These are phyloP conservation scores for Neospora caninum DNA, from an alignment of 169 alveolate genomes.

Conservation along the genomic window DNA sequence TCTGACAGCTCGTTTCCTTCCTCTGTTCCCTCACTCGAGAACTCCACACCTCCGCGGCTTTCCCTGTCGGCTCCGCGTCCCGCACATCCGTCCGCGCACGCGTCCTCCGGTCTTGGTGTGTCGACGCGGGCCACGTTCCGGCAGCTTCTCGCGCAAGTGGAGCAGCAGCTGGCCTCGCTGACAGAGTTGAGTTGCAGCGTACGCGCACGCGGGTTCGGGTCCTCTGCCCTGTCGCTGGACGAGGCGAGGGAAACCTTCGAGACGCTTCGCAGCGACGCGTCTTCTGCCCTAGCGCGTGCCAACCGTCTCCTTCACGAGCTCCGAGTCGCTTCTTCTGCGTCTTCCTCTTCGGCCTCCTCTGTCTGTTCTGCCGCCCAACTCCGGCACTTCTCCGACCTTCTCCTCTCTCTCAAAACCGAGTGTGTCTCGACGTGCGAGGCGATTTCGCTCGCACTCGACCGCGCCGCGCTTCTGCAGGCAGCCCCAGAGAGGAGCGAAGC, in stretches of 20 bases:
- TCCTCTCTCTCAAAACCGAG: constrained; percentile 12
- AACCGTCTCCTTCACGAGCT: constrained; percentile 24
- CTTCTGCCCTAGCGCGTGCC: background rate
- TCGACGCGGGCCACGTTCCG: constrained; percentile 30
- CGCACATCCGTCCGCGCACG: background rate
- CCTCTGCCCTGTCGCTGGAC: background rate
- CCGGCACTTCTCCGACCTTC: background rate
- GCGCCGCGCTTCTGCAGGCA: constrained; percentile 32
- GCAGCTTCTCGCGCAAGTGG: constrained; percentile 40
- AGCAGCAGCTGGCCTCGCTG: constrained; percentile 24
- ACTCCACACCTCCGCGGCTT: background rate
- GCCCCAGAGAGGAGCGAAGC: background rate
- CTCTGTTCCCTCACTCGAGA: background rate
- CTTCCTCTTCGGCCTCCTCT: background rate
- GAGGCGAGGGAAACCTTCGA: constrained; percentile 1
- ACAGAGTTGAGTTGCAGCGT: constrained; percentile 11
- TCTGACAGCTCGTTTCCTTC: background rate
- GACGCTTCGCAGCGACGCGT: background rate
- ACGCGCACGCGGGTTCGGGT: constrained; percentile 29
- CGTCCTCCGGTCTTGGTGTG: background rate
- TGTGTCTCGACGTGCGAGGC: background rate
- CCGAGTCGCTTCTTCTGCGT: background rate
- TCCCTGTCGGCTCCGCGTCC: background rate
- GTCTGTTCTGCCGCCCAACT: constrained; percentile 28
- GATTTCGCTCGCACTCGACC: background rate